phyloP scores from a whole-genome alignment of 306 rosid species.

The Ceratonia siliqua region DNA sequence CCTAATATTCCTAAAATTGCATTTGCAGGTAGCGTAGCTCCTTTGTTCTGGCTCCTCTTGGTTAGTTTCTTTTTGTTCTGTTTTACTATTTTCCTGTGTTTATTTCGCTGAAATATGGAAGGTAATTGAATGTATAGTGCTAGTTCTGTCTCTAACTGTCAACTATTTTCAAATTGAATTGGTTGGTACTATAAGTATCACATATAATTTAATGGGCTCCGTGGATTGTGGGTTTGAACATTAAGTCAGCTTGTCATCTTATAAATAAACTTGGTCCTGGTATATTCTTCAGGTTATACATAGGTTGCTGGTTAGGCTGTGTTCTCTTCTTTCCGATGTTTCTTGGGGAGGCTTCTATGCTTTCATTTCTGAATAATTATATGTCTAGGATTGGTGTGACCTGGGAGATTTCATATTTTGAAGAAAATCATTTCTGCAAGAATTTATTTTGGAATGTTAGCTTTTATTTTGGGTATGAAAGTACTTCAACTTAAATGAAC shows the following conservation, averaged over 20 bases:
- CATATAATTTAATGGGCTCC: too few species aligned
- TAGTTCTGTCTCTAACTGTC: too few species aligned
- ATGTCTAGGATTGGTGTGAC: neutral
- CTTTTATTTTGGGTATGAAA: neutral
- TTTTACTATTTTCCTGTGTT: too few species aligned
- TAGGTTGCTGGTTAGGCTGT: neutral
- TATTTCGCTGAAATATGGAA: too few species aligned
- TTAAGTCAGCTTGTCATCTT: neutral
- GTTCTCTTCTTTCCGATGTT: neutral
- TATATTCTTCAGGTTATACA: neutral
- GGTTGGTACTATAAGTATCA: too few species aligned
- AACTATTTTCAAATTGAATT: too few species aligned
- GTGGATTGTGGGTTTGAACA: too few species aligned
- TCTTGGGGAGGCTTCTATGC: neutral
- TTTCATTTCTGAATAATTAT: neutral
- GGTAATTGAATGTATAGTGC: too few species aligned
- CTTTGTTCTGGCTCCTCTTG: too few species aligned
- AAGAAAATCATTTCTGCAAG: conserved; percentile 2
- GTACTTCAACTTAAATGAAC: neutral
- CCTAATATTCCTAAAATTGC: conserved; percentile 92
- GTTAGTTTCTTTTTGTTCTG: too few species aligned
- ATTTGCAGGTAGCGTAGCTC: conserved; percentile 90
- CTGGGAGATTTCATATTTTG: conserved; percentile 12
- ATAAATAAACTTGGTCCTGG: neutral
- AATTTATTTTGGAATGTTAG: neutral